Base-by-base conservation (phyloP, 306 rosid species). In the Sphenostylis stenocarpa region DNA sequence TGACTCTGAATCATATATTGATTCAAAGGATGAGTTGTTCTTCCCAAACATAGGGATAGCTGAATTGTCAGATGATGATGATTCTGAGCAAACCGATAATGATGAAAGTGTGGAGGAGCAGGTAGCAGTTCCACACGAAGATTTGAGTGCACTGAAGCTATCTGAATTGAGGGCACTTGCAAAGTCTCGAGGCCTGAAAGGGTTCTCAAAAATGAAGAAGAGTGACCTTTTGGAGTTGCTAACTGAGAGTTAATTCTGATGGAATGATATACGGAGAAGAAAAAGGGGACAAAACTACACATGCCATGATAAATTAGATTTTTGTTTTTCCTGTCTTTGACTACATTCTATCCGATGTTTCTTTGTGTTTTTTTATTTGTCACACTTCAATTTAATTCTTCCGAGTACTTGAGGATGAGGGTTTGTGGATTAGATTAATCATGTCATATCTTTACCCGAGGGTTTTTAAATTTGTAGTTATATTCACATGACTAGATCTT, bases 151-250 rank as follows among this genome's bases (percentile, higher is more conserved):
- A 15, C 70, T 87, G 80, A 95, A 95, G 83, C 79, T 95, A 19
- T 36, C 89, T 15, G 98, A 95, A 70, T 88, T 95, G 73, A 87
- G 94, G 87, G 90, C 89, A 60, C 83, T 92, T 14, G 99, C 99
- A 1, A 95, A 95, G 76, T 82, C 97, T 66, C 94, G 87, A 4
- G 97, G 98, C 23, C 2, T 89, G 45, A 89, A 88, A 87, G 94
- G 99, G 75, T 89, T 80, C 84, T 92, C 99, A 24, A 95, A 91
- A 82, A 80, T 92, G 94, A 92, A 92, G 97, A 95, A 95, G 82
- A 80, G 77, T 9, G 96, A 89, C 58, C 96, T 95, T 19, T 20
- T 87, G 78, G 91, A 86, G 67, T 80, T 95, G 86, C 90, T 95
- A 43, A 76, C 83, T 31, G 82, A 77, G 72, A 77, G 67, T 77